These are phyloP conservation scores for Chenopodium quinoa DNA, from an alignment of 148 eudicot genomes.

Conservation along the genomic window DNA sequence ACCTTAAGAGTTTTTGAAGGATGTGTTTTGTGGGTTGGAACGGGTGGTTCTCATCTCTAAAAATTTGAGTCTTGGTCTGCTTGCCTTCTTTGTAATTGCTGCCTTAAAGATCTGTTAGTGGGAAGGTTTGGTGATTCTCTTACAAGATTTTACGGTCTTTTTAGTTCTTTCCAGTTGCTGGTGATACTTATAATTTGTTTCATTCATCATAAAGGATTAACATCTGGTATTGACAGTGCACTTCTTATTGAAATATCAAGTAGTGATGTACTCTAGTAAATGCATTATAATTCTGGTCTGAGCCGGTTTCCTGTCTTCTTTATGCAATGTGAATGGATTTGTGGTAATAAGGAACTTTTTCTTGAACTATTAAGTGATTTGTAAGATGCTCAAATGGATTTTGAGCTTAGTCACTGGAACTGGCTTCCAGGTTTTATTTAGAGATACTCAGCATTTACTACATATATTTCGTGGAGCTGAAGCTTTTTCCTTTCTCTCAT, in stretches of 20 bases:
- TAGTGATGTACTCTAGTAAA: no score
- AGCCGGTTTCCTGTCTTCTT: neutral
- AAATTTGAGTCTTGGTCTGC: neutral
- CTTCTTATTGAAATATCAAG: neutral
- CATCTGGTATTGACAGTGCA: neutral
- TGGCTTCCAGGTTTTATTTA: neutral
- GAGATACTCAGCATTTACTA: neutral
- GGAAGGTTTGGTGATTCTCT: neutral
- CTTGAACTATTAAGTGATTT: neutral
- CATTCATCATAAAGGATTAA: neutral
- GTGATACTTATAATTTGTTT: neutral
- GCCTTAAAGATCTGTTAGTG: neutral
- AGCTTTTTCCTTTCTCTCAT: neutral
- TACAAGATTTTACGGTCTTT: neutral
- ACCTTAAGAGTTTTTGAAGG: neutral
- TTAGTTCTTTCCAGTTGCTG: neutral
- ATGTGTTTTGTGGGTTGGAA: neutral
- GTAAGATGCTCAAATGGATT: neutral
- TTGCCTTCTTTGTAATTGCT: neutral
- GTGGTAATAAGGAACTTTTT: neutral
- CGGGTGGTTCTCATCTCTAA: neutral
- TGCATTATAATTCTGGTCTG: neutral
- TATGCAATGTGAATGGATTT: neutral
- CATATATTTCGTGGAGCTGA: neutral
- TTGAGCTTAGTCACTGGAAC: neutral